Evolutionary conservation across 2,329 filamentous ascomycete species (phyloP).

Genomic region (Claviceps digitariae): DNA sequence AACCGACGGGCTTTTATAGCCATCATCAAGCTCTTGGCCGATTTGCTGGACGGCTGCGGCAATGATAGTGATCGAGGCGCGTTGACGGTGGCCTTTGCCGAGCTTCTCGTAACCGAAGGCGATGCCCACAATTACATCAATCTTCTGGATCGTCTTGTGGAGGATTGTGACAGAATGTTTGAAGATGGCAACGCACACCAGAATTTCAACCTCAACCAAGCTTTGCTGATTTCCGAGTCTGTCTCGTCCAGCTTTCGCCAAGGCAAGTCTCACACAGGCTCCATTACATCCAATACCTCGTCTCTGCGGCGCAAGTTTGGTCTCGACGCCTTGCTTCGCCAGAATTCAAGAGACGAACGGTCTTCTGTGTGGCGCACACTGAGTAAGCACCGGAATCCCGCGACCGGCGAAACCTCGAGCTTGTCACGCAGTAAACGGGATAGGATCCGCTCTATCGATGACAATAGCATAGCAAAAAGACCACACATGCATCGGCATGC

Average conservation of each 20-base stretch:
- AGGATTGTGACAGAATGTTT: conserved; percentile 83
- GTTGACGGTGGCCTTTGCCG: conserved; percentile 76
- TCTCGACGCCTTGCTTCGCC: conserved; percentile 59
- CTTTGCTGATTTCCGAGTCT: conserved; percentile 39
- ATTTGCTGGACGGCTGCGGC: conserved; percentile 76
- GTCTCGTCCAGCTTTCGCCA: conserved; percentile 41
- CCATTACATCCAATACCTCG: conserved; percentile 72
- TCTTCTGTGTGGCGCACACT: conserved; percentile 75
- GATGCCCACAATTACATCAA: conserved; percentile 76
- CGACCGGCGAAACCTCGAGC: conserved; percentile 46
- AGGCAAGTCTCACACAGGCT: conserved; percentile 53
- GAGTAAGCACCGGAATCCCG: conserved; percentile 61
- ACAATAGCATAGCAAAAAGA: conserved; percentile 39
- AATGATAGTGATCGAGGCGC: conserved; percentile 86
- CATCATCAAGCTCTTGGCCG: conserved; percentile 73
- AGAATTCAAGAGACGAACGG: conserved; percentile 67
- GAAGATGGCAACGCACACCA: conserved; percentile 41
- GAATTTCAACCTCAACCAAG: conserved; percentile 13
- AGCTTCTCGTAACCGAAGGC: conserved; percentile 67
- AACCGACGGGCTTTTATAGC: conserved; percentile 67
- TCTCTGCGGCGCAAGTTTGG: conserved; percentile 77
- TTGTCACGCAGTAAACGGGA: conserved; percentile 53
- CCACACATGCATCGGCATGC: conserved; percentile 27
- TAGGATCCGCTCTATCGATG: conserved; percentile 62
- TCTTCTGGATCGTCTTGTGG: conserved; percentile 73